Percentiles rank a stretch among this genome's conserved stretches.
These are phyloP conservation scores for Alternaria novae-zelandiae DNA, from an alignment of 2,329 filamentous ascomycete species.

Conservation along the genomic window DNA sequence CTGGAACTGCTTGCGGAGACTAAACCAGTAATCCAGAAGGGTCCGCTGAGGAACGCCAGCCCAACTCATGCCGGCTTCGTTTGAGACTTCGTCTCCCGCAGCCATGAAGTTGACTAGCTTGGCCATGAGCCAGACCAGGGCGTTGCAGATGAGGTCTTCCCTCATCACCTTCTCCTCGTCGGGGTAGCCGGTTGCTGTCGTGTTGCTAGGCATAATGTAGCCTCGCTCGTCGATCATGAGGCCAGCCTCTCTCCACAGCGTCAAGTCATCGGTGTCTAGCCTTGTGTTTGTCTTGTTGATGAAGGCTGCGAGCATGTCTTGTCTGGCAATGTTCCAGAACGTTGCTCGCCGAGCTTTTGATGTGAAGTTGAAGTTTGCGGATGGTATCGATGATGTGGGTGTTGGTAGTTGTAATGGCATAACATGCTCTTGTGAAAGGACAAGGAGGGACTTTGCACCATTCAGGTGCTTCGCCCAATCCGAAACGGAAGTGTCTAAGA, in stretches of 20 bases:
- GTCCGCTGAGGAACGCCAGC: constrained; percentile 58
- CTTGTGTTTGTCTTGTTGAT: constrained; percentile 68
- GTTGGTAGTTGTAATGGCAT: constrained; percentile 54
- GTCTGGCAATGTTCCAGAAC: constrained; percentile 72
- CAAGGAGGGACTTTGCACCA: constrained; percentile 68
- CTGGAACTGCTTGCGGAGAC: constrained; percentile 63
- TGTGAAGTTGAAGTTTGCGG: constrained; percentile 43
- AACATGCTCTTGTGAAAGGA: constrained; percentile 59
- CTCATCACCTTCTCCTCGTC: constrained; percentile 59
- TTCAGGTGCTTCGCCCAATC: constrained; percentile 71
- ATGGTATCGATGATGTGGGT: constrained; percentile 40
- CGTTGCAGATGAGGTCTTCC: constrained; percentile 70
- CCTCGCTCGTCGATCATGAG: constrained; percentile 63
- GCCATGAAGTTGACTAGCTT: constrained; percentile 72
- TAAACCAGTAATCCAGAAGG: constrained; percentile 60
- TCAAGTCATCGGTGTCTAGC: constrained; percentile 66
- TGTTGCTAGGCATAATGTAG: constrained; percentile 57
- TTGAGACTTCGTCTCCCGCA: constrained; percentile 59
- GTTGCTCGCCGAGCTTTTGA: constrained; percentile 64
- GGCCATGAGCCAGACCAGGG: constrained; percentile 69
- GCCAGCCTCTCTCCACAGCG: constrained; percentile 69
- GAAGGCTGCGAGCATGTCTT: constrained; percentile 69
- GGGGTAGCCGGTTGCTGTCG: constrained; percentile 47
- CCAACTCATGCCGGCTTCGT: constrained; percentile 47
- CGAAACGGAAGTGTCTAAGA: constrained; percentile 67